Base-by-base conservation (phyloP, 176 grass and related monocot species). In the Pontederia crassipes region DNA sequence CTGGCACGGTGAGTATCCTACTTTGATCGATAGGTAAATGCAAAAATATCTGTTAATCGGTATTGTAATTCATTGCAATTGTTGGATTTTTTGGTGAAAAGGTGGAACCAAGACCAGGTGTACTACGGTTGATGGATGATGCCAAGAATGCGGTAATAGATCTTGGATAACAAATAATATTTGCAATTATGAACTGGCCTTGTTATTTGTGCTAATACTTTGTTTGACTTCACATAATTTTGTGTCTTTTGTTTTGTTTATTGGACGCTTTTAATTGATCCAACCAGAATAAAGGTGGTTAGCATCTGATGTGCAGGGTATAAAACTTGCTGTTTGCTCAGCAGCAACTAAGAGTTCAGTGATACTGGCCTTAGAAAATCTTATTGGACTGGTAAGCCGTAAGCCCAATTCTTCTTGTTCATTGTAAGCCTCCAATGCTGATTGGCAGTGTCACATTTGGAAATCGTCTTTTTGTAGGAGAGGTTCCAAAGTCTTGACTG, bases 321-420 rank as follows among this genome's bases (percentile, higher is more conserved):
- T 97, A 76, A 97, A 88, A 72, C 83, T 97, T 81, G 79, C 92
- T 67, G 87, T 97, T 80, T 97, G 87, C 70, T 97, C 92, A 62
- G 92, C 92, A 9, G 92, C 87, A 75, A 97, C 92, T 78, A 97
- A 97, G 82, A 88, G 87, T 85, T 97, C 87, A 15, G 87, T 97
- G 26, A 75, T 97, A 57, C 11, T 97, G 28, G 85, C 78, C 58
- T 81, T 97, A 64, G 87, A 91, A 78, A 91, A 77, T 69, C 92
- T 96, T 78, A 82, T 97, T 75, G 92, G 92, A 73, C 68, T 85
- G 62, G 92, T 97, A 88, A 97, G 81, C 84, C 58, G 92, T 97
- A 88, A 97, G 81, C 84, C 58, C 20, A 67, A 28, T 10, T 49
- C 59, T 35, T 55, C 17, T 11, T 62, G 8, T 59, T 10, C 55